phyloP scores from a whole-genome alignment of 345 rosid genomes.

The Mallotus nudiflorus region DNA sequence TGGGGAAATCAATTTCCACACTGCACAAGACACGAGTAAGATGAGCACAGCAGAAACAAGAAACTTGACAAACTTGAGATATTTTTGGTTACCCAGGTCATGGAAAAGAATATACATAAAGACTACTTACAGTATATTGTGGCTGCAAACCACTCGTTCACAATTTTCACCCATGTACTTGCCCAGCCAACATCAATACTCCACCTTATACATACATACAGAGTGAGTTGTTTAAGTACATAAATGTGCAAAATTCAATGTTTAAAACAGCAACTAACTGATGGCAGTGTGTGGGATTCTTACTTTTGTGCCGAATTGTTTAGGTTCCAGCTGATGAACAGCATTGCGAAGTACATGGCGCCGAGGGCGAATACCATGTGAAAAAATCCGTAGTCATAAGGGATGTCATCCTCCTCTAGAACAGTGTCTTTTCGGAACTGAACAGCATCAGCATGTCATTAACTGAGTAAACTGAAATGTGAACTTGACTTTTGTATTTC shows the following conservation, averaged over 20 bases:
- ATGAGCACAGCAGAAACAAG: too few species aligned
- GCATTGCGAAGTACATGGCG: slow-evolving; percentile 92
- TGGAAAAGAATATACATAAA: not conserved
- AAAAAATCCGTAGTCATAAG: slow-evolving; percentile 76
- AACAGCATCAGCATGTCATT: too few species aligned
- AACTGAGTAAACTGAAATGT: too few species aligned
- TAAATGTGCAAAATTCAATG: not conserved
- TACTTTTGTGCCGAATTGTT: slow-evolving; percentile 55
- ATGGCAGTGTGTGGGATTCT: slow-evolving; percentile 11
- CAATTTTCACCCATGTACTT: slow-evolving; percentile 89
- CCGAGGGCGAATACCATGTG: slow-evolving; percentile 86
- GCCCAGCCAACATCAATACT: slow-evolving; percentile 90
- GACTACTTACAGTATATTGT: slow-evolving; percentile 64
- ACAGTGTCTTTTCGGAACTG: slow-evolving; percentile 66
- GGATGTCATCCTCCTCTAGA: slow-evolving; percentile 60
- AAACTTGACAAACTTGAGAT: too few species aligned
- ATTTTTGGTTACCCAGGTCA: too few species aligned
- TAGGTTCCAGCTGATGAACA: slow-evolving; percentile 88
- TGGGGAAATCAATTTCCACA: slow-evolving; percentile 77
- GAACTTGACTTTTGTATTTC: not conserved
- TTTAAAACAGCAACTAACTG: not conserved
- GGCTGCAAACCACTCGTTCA: slow-evolving; percentile 91
- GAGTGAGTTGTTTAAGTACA: not conserved
- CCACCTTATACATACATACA: slow-evolving; percentile 52
- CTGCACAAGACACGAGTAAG: slow-evolving; percentile 36